A percentile compares a stretch with the other conserved stretches of the same genome.
phyloP scores from a whole-genome alignment of 257 asterid species.

The Penstemon barbatus region DNA sequence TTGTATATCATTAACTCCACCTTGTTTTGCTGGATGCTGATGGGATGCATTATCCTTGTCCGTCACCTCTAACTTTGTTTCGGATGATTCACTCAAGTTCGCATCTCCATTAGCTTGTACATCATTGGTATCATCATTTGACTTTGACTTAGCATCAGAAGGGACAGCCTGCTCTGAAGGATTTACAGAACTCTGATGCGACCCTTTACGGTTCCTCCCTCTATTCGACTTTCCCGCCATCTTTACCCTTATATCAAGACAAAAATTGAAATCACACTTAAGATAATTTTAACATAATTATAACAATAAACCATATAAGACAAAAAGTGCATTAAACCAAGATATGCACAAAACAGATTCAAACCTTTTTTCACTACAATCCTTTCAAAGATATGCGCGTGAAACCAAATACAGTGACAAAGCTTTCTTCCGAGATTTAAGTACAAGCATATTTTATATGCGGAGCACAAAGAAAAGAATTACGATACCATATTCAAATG shows the following conservation, averaged over 20 bases:
- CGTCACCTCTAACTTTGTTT: constrained; percentile 40
- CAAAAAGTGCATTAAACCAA: neutral
- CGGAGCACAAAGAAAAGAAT: neutral
- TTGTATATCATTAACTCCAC: constrained; percentile 17
- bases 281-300: neutral
- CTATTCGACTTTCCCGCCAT: constrained; percentile 90
- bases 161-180: constrained; percentile 33
- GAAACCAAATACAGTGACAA: constrained; percentile 1
- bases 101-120: constrained; percentile 54
- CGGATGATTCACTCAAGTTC: constrained; percentile 34
- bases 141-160: constrained; percentile 13
- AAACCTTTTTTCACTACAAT: no score
- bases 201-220: constrained; percentile 74
- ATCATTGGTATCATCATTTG: neutral
- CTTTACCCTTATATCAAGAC: constrained; percentile 34
- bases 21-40: constrained; percentile 53
- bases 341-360: neutral
- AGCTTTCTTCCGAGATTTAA: neutral
- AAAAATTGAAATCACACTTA: neutral
- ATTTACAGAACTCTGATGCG: constrained; percentile 41
- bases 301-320: neutral
- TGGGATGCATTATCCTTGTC: constrained; percentile 42
- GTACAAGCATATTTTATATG: neutral
- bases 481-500: neutral
- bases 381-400: neutral